Base-by-base conservation (phyloP, 2,329 filamentous ascomycete genomes). In the Teratosphaeria gauchensis region DNA sequence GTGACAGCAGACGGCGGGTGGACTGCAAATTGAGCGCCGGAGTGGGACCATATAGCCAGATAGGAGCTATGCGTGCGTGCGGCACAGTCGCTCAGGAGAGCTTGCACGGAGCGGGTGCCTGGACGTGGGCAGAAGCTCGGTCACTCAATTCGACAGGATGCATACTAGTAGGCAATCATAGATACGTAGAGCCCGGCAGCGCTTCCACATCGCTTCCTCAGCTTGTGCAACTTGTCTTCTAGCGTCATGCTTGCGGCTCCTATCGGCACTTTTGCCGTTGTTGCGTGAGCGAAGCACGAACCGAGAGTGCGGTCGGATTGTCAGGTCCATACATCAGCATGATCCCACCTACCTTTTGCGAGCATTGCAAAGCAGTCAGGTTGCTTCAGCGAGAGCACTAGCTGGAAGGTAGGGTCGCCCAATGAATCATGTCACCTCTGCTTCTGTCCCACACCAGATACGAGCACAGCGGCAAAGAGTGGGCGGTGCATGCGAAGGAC, bases 1-100 rank as follows among this genome's bases (percentile, higher is more conserved):
- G 62, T 55, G 57, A 67, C 61, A 16, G 67, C 64, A 9, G 67
- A 70, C 56, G 63, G 60, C n/a, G 68, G 67, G 6, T 65, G 63
- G 53, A 66, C 64, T 6, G 66, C 65, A 6, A 61, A 59, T 54
- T 64, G 51, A 57, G 16, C 19, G 28, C 35, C 35, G 35, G 12
- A 11, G 14, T 16, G 4, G 12, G 35, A 16, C 35, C 35, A 24
- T 12, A 14, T 28, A 12, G 12, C 12, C 30, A 52, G 21, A 31
- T 8, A 12, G 51, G 4, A 12, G 51, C 0, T 52, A 16, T 14
- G 30, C 14, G 51, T 53, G 24, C 51, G 24, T 31, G 51, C n/a
- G 51, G 51, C 24, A 53, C 28, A 28, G 51, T 31, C 51, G 28
- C 51, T 53, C 51, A 14, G 28, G 51, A 11, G 19, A 51, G n/a